Evolutionary conservation across 306 rosid species (phyloP).

Genomic region (Bauhinia variegata): DNA sequence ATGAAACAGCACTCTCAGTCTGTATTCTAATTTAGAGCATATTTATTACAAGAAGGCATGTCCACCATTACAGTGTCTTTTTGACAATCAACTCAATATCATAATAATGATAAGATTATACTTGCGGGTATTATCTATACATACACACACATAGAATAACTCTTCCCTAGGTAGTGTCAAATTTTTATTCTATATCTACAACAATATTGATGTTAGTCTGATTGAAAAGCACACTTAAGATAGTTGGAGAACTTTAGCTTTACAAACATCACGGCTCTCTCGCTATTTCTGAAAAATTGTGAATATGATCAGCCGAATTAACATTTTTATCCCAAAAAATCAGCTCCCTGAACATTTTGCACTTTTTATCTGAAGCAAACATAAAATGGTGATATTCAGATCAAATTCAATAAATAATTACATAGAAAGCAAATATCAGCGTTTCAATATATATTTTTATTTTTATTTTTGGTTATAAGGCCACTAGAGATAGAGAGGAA

Average conservation of each 20-base stretch:
- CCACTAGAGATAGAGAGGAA: background rate
- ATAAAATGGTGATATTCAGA: too few relatives aligned
- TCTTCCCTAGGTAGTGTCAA: background rate
- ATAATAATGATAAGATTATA: background rate
- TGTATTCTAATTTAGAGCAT: constrained; percentile 56
- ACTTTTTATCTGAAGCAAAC: too few relatives aligned
- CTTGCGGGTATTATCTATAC: constrained; percentile 1
- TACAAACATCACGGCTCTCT: background rate
- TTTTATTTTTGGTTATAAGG: background rate
- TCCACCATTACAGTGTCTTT: background rate
- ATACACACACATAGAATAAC: background rate
- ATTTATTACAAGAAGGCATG: constrained; percentile 23
- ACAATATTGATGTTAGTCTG: background rate
- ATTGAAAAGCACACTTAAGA: background rate
- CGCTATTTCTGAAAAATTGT: too few relatives aligned
- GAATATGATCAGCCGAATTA: too few relatives aligned
- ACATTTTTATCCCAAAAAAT: too few relatives aligned
- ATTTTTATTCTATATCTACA: background rate
- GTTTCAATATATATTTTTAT: too few relatives aligned
- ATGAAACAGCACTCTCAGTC: constrained; percentile 65
- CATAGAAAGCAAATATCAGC: too few relatives aligned
- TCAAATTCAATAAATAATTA: too few relatives aligned
- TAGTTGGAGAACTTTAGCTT: background rate
- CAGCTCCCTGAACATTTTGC: too few relatives aligned
- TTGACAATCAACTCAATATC: constrained; percentile 1